Conservation (phyloP, 164 flowering plant species). For the Berberis thunbergii region DNA sequence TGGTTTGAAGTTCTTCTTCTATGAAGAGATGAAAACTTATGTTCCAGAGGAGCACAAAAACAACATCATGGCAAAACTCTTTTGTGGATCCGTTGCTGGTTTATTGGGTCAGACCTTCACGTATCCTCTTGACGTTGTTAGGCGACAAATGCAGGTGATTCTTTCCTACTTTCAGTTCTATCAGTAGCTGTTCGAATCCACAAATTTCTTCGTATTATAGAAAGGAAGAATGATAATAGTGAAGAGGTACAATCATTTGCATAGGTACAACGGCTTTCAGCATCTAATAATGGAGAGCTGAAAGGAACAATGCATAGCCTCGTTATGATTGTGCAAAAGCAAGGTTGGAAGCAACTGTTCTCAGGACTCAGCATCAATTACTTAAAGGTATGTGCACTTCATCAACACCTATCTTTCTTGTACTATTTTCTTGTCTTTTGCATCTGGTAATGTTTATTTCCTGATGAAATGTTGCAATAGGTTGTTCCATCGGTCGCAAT, state of each 20-base stretch:
- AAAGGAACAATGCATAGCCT: conserved; percentile 77
- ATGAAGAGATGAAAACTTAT: conserved; percentile 85
- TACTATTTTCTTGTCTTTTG: not conserved
- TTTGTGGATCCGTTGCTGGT: conserved; percentile 92
- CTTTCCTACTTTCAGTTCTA: not conserved
- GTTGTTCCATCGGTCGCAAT: conserved; percentile 98
- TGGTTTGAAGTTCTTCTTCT: conserved; percentile 68
- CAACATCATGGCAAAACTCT: conserved; percentile 62
- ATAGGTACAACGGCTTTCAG: conserved; percentile 56
- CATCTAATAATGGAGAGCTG: conserved; percentile 29
- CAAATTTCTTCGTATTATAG: not conserved
- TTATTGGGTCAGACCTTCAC: conserved; percentile 91
- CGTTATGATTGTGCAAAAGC: conserved; percentile 39
- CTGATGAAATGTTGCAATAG: conserved; percentile 24
- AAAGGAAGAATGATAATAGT: not conserved
- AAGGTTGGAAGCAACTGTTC: conserved; percentile 93
- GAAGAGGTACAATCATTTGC: conserved; percentile 6
- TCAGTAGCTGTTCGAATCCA: not conserved
- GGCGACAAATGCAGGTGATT: conserved; percentile 97
- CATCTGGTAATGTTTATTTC: not conserved
- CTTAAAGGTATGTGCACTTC: conserved; percentile 44
- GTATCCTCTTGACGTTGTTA: conserved; percentile 95
- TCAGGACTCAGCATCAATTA: conserved; percentile 96
- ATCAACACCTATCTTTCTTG: not conserved
- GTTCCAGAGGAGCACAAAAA: conserved; percentile 75